Base-by-base conservation (phyloP, 164 flowering plant genomes). In the Annona cherimola region DNA sequence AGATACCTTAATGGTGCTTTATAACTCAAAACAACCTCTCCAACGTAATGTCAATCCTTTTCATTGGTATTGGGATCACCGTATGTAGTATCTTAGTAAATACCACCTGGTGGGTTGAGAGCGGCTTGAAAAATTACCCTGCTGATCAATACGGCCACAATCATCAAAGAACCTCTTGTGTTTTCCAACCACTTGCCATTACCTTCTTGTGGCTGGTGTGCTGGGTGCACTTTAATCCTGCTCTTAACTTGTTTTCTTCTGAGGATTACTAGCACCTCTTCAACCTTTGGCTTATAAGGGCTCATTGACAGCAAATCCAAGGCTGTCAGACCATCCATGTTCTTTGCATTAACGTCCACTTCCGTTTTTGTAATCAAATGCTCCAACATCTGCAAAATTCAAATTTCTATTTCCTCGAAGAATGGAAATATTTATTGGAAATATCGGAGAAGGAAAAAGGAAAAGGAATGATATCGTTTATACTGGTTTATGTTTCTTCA, bases 81-180 rank as follows among this genome's bases (percentile, higher is more conserved):
- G 4, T 2, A 7, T 43, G 16, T 20, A 1, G 46, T 46, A 4
- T 50, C 61, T 69, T 50, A 62, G 61, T 42, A 69, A 69, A 69
- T 12, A 39, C 61, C 61, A 26, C 61, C 61, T 4, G 71, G 71
- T 20, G 71, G 71, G 42, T 50, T 50, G 4, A 50, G 42, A 4
- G 41, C 71, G 8, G 71, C 71, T 46, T 69, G 71, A 11, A 55
- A 69, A 42, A 62, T 40, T 3, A 26, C 61, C 0, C 61, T 69
- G 18, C 43, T 20, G 3, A 55, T 69, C 4, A 69, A 45, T 45
- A 11, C n/a, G 20, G 43, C 61, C 60, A 50, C 44, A 4, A 69
- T 42, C 6, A 69, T 9, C 2, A 61, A 40, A 19, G 64, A 11
- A 16, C 57, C 14, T 16, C 57, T 11, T 8, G 57, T 50, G 11